These are phyloP conservation scores for Neurospora discreta DNA, from an alignment of 495 filamentous ascomycete species.

Conservation along the genomic window DNA sequence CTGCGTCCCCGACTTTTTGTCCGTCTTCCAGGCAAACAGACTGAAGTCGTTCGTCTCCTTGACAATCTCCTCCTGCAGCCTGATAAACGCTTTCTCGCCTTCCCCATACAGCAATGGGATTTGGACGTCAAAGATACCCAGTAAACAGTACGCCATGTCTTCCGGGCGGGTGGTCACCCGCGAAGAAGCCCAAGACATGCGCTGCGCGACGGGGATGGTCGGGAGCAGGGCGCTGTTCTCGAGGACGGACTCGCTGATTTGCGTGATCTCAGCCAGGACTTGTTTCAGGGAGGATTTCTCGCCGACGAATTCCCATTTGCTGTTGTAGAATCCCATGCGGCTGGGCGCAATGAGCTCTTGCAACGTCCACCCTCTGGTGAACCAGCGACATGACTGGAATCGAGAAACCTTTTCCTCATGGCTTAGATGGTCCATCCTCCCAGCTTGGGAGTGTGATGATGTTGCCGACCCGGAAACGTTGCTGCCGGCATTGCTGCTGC, in stretches of 20 bases:
- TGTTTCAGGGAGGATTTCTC: slow-evolving; percentile 3
- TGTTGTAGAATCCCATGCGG: slow-evolving; percentile 20
- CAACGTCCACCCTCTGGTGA: slow-evolving; percentile 26
- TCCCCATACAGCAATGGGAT: slow-evolving; percentile 14
- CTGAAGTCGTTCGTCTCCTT: slow-evolving; percentile 10
- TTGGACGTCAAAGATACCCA: slow-evolving; percentile 18
- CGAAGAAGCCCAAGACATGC: slow-evolving; percentile 15
- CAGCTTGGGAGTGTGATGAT: background rate
- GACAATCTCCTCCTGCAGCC: slow-evolving; percentile 12
- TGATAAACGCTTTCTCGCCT: slow-evolving; percentile 9
- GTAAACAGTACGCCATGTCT: slow-evolving; percentile 18
- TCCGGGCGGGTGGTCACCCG: slow-evolving; percentile 11
- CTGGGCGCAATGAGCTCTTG: slow-evolving; percentile 31
- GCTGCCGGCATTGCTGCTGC: background rate
- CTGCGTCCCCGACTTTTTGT: background rate
- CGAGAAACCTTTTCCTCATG: background rate
- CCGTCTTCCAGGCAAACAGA: slow-evolving; percentile 4
- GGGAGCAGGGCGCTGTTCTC: background rate
- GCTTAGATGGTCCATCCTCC: background rate
- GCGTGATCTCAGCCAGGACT: slow-evolving; percentile 5
- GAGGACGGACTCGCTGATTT: slow-evolving; percentile 3
- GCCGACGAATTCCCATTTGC: slow-evolving; percentile 14
- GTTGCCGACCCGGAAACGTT: background rate
- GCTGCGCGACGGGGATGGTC: slow-evolving; percentile 8
- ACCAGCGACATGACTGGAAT: slow-evolving; percentile 18